Percentiles rank a stretch among this genome's conserved stretches.
These are phyloP conservation scores for Penicillium maclennaniae DNA, from an alignment of 495 filamentous ascomycete species.

Conservation along the genomic window DNA sequence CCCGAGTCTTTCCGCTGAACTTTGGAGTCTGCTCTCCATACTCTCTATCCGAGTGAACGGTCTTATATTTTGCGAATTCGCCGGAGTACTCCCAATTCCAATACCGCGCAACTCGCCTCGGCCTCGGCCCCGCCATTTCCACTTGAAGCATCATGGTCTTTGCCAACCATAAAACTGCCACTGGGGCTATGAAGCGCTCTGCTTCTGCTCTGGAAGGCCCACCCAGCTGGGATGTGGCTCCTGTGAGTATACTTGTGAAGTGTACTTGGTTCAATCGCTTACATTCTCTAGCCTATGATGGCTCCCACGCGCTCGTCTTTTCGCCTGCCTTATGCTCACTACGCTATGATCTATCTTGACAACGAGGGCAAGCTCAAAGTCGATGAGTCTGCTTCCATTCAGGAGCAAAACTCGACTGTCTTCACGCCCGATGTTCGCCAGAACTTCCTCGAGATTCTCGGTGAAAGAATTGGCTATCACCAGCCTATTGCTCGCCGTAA, in stretches of 20 bases:
- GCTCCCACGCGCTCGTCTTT: slow-evolving; percentile 23
- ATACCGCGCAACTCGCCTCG: neutral
- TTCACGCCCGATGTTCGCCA: slow-evolving; percentile 39
- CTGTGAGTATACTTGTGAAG: slow-evolving; percentile 23
- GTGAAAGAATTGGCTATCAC: slow-evolving; percentile 30
- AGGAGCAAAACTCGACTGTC: slow-evolving; percentile 31
- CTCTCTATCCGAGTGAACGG: neutral
- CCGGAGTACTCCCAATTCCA: neutral
- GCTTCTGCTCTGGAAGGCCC: slow-evolving; percentile 31
- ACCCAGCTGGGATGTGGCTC: slow-evolving; percentile 35
- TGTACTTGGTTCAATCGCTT: neutral
- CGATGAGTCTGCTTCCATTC: slow-evolving; percentile 36
- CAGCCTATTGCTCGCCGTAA: slow-evolving; percentile 30
- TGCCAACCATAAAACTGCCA: slow-evolving; percentile 24
- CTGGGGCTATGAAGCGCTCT: slow-evolving; percentile 36
- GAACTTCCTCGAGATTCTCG: slow-evolving; percentile 37
- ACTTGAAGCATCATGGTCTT: slow-evolving; percentile 31
- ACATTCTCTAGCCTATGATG: slow-evolving; percentile 29
- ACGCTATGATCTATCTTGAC: slow-evolving; percentile 44
- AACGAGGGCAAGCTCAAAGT: slow-evolving; percentile 35
- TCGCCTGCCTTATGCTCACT: slow-evolving; percentile 36
- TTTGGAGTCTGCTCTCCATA: neutral
- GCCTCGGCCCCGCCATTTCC: neutral
- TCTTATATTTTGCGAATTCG: neutral
- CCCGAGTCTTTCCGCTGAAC: neutral